Base-by-base conservation (phyloP, 495 filamentous ascomycete genomes). In the Parathielavia appendiculata region DNA sequence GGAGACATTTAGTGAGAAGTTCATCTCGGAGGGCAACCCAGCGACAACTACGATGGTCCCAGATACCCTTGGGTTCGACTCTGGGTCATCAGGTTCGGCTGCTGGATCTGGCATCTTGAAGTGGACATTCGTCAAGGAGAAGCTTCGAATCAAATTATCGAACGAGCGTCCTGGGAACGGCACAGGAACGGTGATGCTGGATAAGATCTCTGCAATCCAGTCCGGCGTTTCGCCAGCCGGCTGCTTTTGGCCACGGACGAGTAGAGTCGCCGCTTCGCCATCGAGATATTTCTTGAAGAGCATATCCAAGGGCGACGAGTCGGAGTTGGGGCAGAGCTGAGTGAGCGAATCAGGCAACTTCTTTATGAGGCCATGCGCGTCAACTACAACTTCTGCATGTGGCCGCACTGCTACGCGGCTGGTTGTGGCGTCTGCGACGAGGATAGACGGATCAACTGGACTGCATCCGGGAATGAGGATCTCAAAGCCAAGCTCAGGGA, bases 381-480 rank as follows among this genome's bases (percentile, higher is more conserved):
- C 78, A 39, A 91, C 78, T n/a, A 75, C 67, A 19, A 92, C 82
- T 45, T 86, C 75, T 17, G 79, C 67, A 30, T 82, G 80, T 4
- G 91, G 84, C 34, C 80, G 69, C 8, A 98, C 75, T 23, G 83
- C 71, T 23, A 95, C 70, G 44, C 75, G 71, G 9, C 77, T 75
- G 1, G 89, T 93, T 23, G 75, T 77, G n/a, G 89, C 90, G 62
- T 84, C 80, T 6, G 91, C 92, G 55, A 84, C 70, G 20, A 70
- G 65, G 51, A 97, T 85, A 20, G 62, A 67, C 34, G 82, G 71
- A 35, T 91, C 88, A 57, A 82, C 77, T 7, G 80, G 79, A 43
- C 87, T 81, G 68, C 93, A 98, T 48, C 86, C 88, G 20, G 88
- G 85, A 16, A 97, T 85, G 47, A 95, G 74, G 20, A 97, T 81